phyloP scores from a whole-genome alignment of 225 moss, liverwort and hornwort genomes.

The Antitrichia curtipendula region DNA sequence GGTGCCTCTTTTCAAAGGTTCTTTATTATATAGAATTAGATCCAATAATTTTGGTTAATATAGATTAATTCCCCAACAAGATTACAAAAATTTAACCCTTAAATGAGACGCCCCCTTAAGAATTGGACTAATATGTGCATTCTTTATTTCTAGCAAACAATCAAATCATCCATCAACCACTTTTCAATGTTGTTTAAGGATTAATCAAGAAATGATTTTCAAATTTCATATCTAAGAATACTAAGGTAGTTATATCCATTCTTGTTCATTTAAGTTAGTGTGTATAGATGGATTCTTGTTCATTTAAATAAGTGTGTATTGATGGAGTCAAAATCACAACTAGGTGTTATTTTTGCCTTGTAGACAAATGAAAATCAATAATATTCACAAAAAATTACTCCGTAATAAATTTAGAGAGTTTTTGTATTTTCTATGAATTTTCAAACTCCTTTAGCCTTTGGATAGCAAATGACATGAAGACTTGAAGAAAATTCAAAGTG shows the following conservation, averaged over 20 bases:
- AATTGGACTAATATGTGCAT: too few relatives aligned
- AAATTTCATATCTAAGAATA: neutral
- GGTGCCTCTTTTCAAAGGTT: neutral
- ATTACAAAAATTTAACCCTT: neutral
- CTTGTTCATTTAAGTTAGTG: rapidly evolving
- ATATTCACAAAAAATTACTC: rapidly evolving
- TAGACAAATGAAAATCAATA: neutral
- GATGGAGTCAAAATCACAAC: neutral
- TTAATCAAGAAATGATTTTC: neutral
- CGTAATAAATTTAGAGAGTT: neutral
- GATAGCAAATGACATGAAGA: too few relatives aligned
- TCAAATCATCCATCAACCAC: too few relatives aligned
- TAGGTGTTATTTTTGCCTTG: neutral
- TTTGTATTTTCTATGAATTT: neutral
- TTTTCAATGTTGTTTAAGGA: too few relatives aligned
- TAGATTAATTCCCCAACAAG: slow-evolving; percentile 3
- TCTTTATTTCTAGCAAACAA: too few relatives aligned
- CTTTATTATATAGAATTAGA: neutral
- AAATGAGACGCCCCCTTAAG: too few relatives aligned
- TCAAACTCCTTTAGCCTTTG: too few relatives aligned
- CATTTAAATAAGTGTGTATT: rapidly evolving
- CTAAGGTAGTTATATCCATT: too few relatives aligned
- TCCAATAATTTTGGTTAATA: neutral
- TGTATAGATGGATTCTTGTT: neutral
- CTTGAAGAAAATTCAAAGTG: neutral